phyloP scores from a whole-genome alignment of 192 early-diverging fungal genomes.

The Coemansia sp. region DNA sequence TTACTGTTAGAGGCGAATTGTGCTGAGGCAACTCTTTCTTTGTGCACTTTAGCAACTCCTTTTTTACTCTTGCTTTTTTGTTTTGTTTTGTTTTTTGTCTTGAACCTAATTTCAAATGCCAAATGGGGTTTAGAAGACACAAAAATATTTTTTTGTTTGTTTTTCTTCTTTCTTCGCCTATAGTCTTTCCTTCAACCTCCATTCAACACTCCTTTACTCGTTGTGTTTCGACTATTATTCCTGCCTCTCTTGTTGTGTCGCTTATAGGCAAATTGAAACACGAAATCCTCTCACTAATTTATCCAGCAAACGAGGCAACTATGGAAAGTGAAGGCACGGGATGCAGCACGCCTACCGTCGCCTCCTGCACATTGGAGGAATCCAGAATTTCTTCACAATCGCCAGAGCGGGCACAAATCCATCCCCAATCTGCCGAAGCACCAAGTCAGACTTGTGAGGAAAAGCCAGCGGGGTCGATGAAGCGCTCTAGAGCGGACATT shows the following conservation, averaged over 20 bases:
- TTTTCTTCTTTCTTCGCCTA: constrained; percentile 14
- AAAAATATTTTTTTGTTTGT: constrained; percentile 24
- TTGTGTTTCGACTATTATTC: constrained; percentile 1
- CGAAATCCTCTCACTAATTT: constrained; percentile 12
- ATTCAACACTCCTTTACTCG: constrained; percentile 9
- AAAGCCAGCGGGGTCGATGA: constrained; percentile 14
- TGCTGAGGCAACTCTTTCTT: too few relatives aligned
- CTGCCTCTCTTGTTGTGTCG: constrained; percentile 13
- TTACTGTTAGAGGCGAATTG: too few relatives aligned
- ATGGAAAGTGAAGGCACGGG: background rate
- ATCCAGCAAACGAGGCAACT: constrained; percentile 1
- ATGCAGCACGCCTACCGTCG: background rate
- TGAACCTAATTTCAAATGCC: background rate
- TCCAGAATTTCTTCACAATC: constrained; percentile 29
- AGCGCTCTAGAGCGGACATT: constrained; percentile 46
- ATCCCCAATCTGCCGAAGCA: background rate
- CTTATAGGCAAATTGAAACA: constrained; percentile 12
- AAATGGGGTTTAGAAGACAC: constrained; percentile 19
- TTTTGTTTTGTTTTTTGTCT: background rate
- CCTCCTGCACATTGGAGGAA: constrained; percentile 9
- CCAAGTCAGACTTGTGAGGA: background rate
- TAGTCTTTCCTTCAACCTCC: constrained; percentile 25
- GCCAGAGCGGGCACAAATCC: constrained; percentile 33
- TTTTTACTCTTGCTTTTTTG: background rate
- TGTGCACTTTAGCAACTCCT: too few relatives aligned